Evolutionary conservation across 129 eudicot species (phyloP).

Genomic region (Silybum marianum): DNA sequence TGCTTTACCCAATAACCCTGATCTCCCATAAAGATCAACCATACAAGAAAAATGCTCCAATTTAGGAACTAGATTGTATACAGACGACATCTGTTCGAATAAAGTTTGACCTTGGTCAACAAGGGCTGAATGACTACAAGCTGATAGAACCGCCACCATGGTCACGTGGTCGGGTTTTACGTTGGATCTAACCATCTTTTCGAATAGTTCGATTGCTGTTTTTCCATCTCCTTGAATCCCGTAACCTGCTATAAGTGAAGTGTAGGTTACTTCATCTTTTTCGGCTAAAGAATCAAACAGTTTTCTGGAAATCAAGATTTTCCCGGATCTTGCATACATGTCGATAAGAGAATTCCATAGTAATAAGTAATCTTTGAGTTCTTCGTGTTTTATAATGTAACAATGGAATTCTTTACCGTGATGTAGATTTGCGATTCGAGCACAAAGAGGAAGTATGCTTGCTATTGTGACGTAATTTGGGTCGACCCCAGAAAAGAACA

Average conservation of each 20-base stretch:
- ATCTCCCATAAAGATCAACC: slow-evolving; percentile 77
- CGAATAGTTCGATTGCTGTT: slow-evolving; percentile 48
- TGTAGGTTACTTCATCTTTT: slow-evolving; percentile 63
- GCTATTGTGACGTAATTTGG: slow-evolving; percentile 69
- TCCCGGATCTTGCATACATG: slow-evolving; percentile 76
- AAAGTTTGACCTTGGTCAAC: slow-evolving; percentile 58
- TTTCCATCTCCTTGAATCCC: slow-evolving; percentile 60
- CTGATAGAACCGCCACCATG: slow-evolving; percentile 62
- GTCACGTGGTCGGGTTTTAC: slow-evolving; percentile 65
- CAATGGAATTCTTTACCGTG: slow-evolving; percentile 65
- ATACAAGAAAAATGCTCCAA: slow-evolving; percentile 73
- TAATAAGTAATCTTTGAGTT: slow-evolving; percentile 40
- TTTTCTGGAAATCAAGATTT: slow-evolving; percentile 44
- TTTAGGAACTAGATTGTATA: slow-evolving; percentile 47
- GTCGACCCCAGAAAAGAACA: slow-evolving; percentile 42
- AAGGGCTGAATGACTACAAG: slow-evolving; percentile 77
- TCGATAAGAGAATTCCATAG: slow-evolving; percentile 62
- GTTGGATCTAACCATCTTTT: slow-evolving; percentile 51
- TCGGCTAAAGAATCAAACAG: slow-evolving; percentile 48
- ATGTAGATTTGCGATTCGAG: slow-evolving; percentile 63
- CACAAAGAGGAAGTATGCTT: slow-evolving; percentile 72
- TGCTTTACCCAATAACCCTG: slow-evolving; percentile 53
- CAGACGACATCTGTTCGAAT: slow-evolving; percentile 48
- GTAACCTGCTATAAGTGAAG: slow-evolving; percentile 69
- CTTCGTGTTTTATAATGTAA: slow-evolving; percentile 47